Base-by-base conservation (phyloP, 148 eudicot species). In the Cornus florida region DNA sequence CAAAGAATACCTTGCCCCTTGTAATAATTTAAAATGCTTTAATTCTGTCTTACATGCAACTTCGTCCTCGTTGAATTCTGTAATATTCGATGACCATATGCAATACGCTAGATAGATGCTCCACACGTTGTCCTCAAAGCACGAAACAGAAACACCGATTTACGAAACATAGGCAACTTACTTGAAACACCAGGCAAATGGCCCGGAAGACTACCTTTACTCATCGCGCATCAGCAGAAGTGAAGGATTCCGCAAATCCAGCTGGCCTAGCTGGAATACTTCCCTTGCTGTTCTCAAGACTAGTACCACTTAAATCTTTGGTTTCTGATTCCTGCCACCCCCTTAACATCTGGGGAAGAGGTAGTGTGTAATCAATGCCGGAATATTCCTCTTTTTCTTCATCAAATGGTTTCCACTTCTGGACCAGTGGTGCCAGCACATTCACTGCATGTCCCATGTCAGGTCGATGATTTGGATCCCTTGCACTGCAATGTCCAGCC, bases 381-480 rank as follows among this genome's bases (percentile, higher is more conserved):
- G 80, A 81, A 31, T 39, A 83, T 13, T 86, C 86, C 24, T 89
- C 91, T 0, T 80, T 57, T 38, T 87, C 92, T 39, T 82, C 86
- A 24, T 53, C 76, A n/a, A 82, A 82, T 0, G 98, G 98, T 78
- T 79, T 89, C 98, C 98, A 93, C 48, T 79, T 87, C 39, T 89
- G 90, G 2, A 93, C 89, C 10, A 91, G 84, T 24, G 86, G 90
- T 60, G 79, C 68, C 6, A 93, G 81, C 33, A 93, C 89, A 60
- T 84, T 90, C 7, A 93, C 95, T 13, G 79, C 91, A 59, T 90
- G 88, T 4, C 90, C 94, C 98, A 93, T 93, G 32, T 93, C 95
- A 7, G 97, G 97, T 28, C 97, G 83, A 31, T 91, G 97, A 75
- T 83, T 86, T 9, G 95, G 94, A 28, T 91, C 97, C 75, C 97